Conservation (phyloP, 2,329 filamentous ascomycete genomes). For the Trichoderma brevicompactum region DNA sequence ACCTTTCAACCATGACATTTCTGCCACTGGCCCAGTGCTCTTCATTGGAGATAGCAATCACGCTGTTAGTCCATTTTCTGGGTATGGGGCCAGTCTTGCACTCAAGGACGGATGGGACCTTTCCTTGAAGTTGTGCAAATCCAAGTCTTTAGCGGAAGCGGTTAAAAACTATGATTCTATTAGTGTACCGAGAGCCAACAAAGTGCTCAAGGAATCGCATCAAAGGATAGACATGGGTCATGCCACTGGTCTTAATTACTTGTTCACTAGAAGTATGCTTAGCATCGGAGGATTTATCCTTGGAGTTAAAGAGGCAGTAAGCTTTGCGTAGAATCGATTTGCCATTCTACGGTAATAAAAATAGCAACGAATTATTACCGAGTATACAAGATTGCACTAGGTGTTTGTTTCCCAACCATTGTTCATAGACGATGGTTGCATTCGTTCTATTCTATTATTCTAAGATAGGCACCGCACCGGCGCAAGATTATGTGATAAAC, state of each 20-base stretch:
- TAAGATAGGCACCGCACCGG: too few species aligned
- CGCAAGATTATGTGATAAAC: too few species aligned
- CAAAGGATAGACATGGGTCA: constrained; percentile 30
- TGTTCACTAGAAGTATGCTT: not conserved
- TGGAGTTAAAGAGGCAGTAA: not conserved
- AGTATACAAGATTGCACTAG: too few species aligned
- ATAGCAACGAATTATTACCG: too few species aligned
- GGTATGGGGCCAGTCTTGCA: constrained; percentile 51
- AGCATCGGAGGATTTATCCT: not conserved
- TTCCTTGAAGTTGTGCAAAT: constrained; percentile 41
- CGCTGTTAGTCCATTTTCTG: constrained; percentile 50
- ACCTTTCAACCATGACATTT: constrained; percentile 42
- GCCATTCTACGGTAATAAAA: too few species aligned
- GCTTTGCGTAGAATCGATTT: not conserved
- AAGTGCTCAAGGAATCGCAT: constrained; percentile 34
- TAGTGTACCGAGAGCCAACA: constrained; percentile 40
- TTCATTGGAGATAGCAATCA: constrained; percentile 54
- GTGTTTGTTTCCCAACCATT: too few species aligned
- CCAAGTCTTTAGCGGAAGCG: constrained; percentile 36
- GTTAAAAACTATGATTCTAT: constrained; percentile 41
- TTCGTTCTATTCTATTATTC: too few species aligned
- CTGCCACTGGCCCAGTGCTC: constrained; percentile 36
- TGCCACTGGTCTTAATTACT: constrained; percentile 19
- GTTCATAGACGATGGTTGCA: too few species aligned
- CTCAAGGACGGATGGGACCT: constrained; percentile 50